Base-by-base conservation (phyloP, 129 eudicot species). In the Deinandra increscens region DNA sequence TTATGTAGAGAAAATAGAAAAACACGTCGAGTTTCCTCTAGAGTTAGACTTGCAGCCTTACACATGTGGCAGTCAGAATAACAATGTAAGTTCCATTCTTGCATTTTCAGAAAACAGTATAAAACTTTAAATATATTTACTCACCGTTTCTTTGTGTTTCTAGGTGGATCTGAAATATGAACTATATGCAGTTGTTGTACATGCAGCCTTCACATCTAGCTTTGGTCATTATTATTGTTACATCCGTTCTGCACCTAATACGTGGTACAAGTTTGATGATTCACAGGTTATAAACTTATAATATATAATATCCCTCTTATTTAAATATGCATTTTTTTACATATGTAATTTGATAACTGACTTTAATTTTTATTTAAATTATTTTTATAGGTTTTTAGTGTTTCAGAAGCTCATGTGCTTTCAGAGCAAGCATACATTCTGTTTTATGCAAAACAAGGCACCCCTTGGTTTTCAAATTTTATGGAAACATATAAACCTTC, bases 261-360 rank as follows among this genome's bases (percentile, higher is more conserved):
- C 70, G 19, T 93, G 99, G 99, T 89, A 80, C 85, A 80, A 73
- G 81, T 89, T 87, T 81, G 95, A 93, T 67, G 99, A 93, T 84
- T 83, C 88, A 18, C 80, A 70, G 97, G 99, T 93, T 83, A 75
- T n/a, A n/a, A n/a, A n/a, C n/a, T n/a, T n/a, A n/a, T 84, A 83
- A 49, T 9, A 63, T 15, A 43, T 10, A 33, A 43, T 22, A 19
- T 66, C 14, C 17, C 20, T 43, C 10, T n/a, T n/a, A n/a, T n/a
- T n/a, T 10, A 5, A 17, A 10, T 1, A 12, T 45, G 38, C 33
- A 44, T 11, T 22, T 4, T 12, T 56, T 1, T 14, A 62, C 4
- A 18, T 15, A 3, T 13, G 23, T 19, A 56, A 38, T 18, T 22
- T 50, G 14, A 20, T 58, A 60, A 9, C 9, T 60, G 59, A 53